Evolutionary conservation across 805 yeast genomes (phyloP), one percentile per base, ranked within the genome.

Genomic region (Kodamaea jinghongensis): DNA sequence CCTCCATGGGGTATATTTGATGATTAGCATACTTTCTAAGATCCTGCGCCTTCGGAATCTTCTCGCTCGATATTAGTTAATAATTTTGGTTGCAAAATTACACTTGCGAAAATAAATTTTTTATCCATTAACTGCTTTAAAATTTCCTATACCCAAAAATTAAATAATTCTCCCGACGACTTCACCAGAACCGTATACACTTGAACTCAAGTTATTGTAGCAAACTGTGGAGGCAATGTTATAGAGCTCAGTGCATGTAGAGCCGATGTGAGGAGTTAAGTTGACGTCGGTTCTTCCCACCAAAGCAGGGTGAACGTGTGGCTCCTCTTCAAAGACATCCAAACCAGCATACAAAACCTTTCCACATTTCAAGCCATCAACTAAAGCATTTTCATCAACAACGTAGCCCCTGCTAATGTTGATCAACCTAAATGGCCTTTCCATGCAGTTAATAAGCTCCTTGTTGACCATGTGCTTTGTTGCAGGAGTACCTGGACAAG

Each of bases 391-490:
- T 49, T 81, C 88, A 48, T 84, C 79, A 44, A 86, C 71, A 26
- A 84, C 75, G 2, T 73, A 50, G 1, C 95, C 95, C 44, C 95
- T 67, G 2, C 95, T 95, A 30, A 86, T 79, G 52, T 86, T 86
- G 34, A 86, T 79, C 16, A 86, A 63, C 38, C 86, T 67, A 23
- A 56, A 22, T 1, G 51, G 57, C 31, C 53, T 53, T 11, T 34
- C 39, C 37, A 55, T 50, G 31, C 35, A 13, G 16, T 29, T 41
- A 16, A 56, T 43, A 11, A 48, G 25, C 4, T 45, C 39, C 26
- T 36, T 41, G 34, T 54, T 36, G 34, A 56, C 38, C 36, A 56
- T 36, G 27, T 52, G 55, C 28, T 34, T 32, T 4, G 61, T 56
- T 12, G 46, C 47, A 4, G 50, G 47, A 17, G 51, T 56, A n/a